These are phyloP conservation scores for Tetrahymena thermophila DNA, from an alignment of 73 alveolate genomes.

Conservation along the genomic window DNA sequence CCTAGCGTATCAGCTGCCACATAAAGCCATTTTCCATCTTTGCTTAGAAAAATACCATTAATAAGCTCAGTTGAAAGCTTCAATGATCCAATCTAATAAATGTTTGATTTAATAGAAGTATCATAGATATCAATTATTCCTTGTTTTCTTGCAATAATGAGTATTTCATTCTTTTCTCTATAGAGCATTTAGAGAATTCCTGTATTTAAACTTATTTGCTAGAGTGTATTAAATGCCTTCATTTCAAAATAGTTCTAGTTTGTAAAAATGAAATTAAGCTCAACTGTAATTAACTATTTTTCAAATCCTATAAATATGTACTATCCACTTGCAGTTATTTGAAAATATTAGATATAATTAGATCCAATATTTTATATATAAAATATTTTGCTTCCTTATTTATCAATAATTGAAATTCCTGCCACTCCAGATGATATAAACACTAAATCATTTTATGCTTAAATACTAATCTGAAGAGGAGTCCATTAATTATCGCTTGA, in stretches of 20 bases:
- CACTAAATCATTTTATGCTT: background rate
- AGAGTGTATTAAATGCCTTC: too few relatives aligned
- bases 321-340: background rate
- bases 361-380: background rate
- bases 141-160: background rate
- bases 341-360: background rate
- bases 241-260: background rate
- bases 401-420: background rate
- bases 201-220: too few relatives aligned
- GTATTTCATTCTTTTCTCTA: background rate
- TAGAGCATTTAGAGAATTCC: background rate
- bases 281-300: background rate
- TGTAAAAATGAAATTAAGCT: too few relatives aligned
- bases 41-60: background rate
- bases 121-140: background rate
- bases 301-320: background rate
- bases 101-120: too few relatives aligned
- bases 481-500: too few relatives aligned
- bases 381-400: background rate
- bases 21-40: too few relatives aligned
- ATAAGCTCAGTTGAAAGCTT: background rate
- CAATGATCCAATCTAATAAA: background rate
- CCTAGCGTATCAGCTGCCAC: background rate
- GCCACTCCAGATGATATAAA: background rate
- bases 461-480: too few relatives aligned